Conservation (phyloP, 495 filamentous ascomycete genomes). For the Aspergillus kassunensis region DNA sequence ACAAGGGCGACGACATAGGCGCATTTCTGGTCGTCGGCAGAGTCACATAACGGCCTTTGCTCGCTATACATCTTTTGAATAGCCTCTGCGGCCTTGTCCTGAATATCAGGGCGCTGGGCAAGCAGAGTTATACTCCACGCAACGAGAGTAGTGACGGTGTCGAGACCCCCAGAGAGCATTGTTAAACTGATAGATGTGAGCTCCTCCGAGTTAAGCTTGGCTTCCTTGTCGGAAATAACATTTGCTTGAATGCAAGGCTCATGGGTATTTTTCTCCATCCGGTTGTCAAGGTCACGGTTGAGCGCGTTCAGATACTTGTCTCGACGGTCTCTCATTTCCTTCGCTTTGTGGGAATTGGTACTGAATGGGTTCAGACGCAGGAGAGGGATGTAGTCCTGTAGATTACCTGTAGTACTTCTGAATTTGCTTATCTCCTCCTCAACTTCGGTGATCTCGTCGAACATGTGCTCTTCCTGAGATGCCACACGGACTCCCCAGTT, state of each 20-base stretch:
- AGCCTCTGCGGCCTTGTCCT: constrained; percentile 53
- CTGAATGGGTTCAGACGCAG: constrained; percentile 56
- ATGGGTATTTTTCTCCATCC: constrained; percentile 56
- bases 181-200: constrained; percentile 60
- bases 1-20: constrained; percentile 56
- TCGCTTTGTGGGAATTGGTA: constrained; percentile 45
- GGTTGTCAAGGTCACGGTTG: constrained; percentile 49
- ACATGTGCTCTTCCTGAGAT: constrained; percentile 52
- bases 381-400: constrained; percentile 62
- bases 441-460: constrained; percentile 61
- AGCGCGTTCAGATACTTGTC: constrained; percentile 55
- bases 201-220: constrained; percentile 54
- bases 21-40: constrained; percentile 59
- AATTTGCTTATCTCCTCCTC: constrained; percentile 58
- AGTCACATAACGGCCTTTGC: constrained; percentile 52
- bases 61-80: constrained; percentile 52
- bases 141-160: constrained; percentile 59
- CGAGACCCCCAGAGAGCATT: constrained; percentile 59
- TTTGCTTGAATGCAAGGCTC: constrained; percentile 63
- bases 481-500: constrained; percentile 61
- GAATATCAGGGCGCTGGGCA: constrained; percentile 55
- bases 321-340: constrained; percentile 54
- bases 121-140: constrained; percentile 60
- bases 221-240: constrained; percentile 58
- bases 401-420: constrained; percentile 56